Evolutionary conservation across 1,139 yeast genomes (phyloP).

Genomic region (Spencermartinsiella ligniputridi): DNA sequence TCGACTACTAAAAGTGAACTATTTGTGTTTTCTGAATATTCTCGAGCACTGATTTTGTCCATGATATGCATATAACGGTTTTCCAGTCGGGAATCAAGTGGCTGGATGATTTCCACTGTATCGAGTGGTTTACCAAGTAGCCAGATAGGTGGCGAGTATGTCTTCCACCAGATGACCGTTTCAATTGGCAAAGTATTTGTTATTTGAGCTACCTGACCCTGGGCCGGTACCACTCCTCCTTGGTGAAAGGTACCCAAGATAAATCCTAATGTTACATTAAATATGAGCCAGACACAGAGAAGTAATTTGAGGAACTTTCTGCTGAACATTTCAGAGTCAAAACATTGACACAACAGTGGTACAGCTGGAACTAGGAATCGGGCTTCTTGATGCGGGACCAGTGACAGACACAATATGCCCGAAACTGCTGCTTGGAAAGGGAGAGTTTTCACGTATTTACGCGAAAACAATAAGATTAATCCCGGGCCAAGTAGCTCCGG

Average conservation of each 20-base stretch:
- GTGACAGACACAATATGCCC: constrained; percentile 58
- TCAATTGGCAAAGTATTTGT: neutral
- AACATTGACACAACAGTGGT: constrained; percentile 65
- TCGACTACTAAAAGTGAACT: constrained; percentile 40
- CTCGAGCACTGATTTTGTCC: constrained; percentile 23
- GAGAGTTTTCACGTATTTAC: constrained; percentile 25
- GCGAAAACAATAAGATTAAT: constrained; percentile 38
- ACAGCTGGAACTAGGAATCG: constrained; percentile 75
- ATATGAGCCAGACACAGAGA: constrained; percentile 54
- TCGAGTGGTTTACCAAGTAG: constrained; percentile 45
- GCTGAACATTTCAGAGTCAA: constrained; percentile 38
- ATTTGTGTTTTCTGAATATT: neutral
- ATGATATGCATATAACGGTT: constrained; percentile 36
- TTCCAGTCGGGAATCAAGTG: constrained; percentile 26
- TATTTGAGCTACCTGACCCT: constrained; percentile 35
- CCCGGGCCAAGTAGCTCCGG: constrained; percentile 85
- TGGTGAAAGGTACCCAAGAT: constrained; percentile 84
- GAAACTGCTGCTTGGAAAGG: constrained; percentile 55
- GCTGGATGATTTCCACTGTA: constrained; percentile 26
- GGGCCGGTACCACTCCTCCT: constrained; percentile 78
- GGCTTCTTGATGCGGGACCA: constrained; percentile 87
- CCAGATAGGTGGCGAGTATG: constrained; percentile 93
- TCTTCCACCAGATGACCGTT: constrained; percentile 71
- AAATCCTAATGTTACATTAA: constrained; percentile 55
- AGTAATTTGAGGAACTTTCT: constrained; percentile 22